Conservation (phyloP, 2,329 filamentous ascomycete genomes). For the Ophiostoma pallidulum region DNA sequence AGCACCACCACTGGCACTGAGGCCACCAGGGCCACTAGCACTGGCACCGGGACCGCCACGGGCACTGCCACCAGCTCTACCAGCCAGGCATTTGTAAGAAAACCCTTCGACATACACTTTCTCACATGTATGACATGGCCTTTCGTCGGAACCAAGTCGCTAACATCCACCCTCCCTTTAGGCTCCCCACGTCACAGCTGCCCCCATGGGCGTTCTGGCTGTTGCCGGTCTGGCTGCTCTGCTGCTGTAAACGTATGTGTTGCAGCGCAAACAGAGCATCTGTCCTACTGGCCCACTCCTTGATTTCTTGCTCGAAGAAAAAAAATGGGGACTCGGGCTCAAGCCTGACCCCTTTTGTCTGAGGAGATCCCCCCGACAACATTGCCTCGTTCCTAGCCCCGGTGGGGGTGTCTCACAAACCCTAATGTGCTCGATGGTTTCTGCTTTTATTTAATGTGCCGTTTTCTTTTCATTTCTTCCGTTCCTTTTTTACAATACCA, state of each 20-base stretch:
- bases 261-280: too few relatives aligned
- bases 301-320: too few relatives aligned
- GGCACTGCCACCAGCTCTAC: neutral
- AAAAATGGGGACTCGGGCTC: too few relatives aligned
- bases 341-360: too few relatives aligned
- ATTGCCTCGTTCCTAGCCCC: too few relatives aligned
- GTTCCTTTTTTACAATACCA: conserved; percentile 12
- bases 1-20: conserved; percentile 4
- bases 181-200: conserved; percentile 34
- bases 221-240: conserved; percentile 40
- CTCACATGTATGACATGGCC: too few relatives aligned
- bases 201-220: conserved; percentile 36
- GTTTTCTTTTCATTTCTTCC: conserved; percentile 2
- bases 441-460: neutral
- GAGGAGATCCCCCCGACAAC: neutral
- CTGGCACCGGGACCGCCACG: conserved; percentile 2
- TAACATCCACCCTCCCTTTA: conserved; percentile 8
- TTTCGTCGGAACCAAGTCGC: neutral
- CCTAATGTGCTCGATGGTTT: neutral
- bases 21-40: neutral
- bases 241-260: conserved; percentile 40
- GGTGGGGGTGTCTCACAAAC: neutral
- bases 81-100: neutral
- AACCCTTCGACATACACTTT: too few relatives aligned
- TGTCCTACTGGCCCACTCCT: too few relatives aligned